Base-by-base conservation (phyloP, 192 early-diverging fungal genomes). In the Backusella tuberculispora region DNA sequence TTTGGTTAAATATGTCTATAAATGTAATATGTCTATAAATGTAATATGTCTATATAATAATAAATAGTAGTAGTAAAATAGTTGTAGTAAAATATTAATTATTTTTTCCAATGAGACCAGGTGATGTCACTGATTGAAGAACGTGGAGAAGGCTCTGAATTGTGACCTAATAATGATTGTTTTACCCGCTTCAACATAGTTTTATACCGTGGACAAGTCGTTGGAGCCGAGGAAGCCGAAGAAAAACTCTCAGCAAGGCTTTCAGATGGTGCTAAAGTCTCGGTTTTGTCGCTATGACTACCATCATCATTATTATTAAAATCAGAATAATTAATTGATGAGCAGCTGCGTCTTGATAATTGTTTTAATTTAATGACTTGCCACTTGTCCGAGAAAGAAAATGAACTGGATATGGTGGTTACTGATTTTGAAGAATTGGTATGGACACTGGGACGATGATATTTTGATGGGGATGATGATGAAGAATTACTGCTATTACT, bases 331-430 rank as follows among this genome's bases (percentile, higher is more conserved):
- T 69, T 43, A 9, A 69, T 19, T 7, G 42, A 46, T 7, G 68
- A 69, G 17, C 68, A 69, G 24, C 68, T 69, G 43, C 42, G 43
- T 46, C 68, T 43, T 17, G 66, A 45, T 68, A 19, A 24, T 26
- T 68, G 42, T 26, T 68, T 68, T 26, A 68, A 68, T 68, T 68
- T 68, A 4, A 46, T 69, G 6, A 46, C 13, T 17, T 69, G 43
- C 42, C 42, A 69, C 24, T 69, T 69, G 6, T 69, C 43, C 1
- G 68, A 69, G 8, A 69, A 69, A 29, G 68, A 69, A 26, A 69
- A 69, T 14, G 40, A 43, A 44, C 21, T 69, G 4, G 68, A 47
- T 17, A 69, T 29, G 9, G 38, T 43, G n/a, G 17, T 40, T 4
- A 40, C n/a, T 15, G 66, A 67, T 40, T 66, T 66, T 15, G 64